A percentile compares a stretch with the other conserved stretches of the same genome.
phyloP scores from a whole-genome alignment of 306 rosid genomes.

The Inga leiocalycina region DNA sequence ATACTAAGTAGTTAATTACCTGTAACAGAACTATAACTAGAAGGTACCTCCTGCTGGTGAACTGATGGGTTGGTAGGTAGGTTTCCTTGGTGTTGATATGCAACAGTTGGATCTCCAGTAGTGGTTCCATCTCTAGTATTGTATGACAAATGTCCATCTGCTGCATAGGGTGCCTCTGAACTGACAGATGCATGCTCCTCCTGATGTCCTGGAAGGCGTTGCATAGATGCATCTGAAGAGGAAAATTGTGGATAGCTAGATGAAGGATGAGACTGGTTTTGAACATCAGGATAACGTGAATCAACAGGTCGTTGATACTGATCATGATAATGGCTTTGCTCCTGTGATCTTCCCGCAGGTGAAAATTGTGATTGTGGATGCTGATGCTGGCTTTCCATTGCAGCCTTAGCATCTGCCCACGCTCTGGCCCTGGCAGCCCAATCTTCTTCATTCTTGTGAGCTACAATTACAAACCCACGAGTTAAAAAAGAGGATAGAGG shows the following conservation, averaged over 20 bases:
- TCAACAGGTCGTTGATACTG: constrained; percentile 69
- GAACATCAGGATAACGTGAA: constrained; percentile 52
- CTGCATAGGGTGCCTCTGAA: constrained; percentile 57
- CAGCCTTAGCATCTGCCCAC: constrained; percentile 88
- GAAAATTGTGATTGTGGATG: constrained; percentile 68
- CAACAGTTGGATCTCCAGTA: constrained; percentile 57
- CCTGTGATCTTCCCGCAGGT: constrained; percentile 67
- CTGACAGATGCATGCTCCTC: constrained; percentile 57
- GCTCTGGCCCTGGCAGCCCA: constrained; percentile 98
- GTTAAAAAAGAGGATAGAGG: constrained; percentile 26
- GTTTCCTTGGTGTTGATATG: constrained; percentile 63
- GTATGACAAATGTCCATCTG: constrained; percentile 61
- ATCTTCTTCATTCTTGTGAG: constrained; percentile 76
- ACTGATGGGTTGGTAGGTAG: constrained; percentile 68
- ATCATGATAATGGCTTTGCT: constrained; percentile 70
- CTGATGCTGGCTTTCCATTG: constrained; percentile 83
- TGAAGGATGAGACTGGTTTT: constrained; percentile 65
- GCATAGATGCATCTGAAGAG: constrained; percentile 53
- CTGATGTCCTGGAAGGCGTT: constrained; percentile 51
- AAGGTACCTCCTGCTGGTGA: constrained; percentile 99
- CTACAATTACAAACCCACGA: constrained; percentile 17
- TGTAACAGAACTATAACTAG: constrained; percentile 98
- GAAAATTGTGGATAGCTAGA: constrained; percentile 74
- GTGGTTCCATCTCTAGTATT: constrained; percentile 54
- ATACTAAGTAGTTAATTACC: constrained; percentile 78